These are phyloP conservation scores for Fragaria nilgerrensis DNA, from an alignment of 306 rosid species.

Conservation along the genomic window DNA sequence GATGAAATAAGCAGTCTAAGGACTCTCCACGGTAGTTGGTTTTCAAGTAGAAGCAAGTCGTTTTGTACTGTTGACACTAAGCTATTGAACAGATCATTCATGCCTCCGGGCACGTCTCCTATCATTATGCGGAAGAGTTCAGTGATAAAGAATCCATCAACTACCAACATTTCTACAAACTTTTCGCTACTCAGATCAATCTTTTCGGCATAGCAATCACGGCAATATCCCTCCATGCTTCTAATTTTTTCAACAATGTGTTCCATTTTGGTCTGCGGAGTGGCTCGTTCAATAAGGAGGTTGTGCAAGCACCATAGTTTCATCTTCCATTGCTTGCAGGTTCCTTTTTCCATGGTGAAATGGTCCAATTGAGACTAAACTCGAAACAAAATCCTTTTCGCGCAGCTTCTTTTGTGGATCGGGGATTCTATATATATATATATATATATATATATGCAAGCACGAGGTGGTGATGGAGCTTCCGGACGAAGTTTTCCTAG, in stretches of 20 bases:
- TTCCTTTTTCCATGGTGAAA: too few relatives aligned
- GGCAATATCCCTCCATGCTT: too few relatives aligned
- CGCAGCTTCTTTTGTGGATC: not conserved
- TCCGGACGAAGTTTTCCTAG: not conserved
- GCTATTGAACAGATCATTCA: not conserved
- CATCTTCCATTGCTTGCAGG: too few relatives aligned
- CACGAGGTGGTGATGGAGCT: not conserved
- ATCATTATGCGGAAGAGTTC: not conserved
- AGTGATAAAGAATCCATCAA: not conserved
- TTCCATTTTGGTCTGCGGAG: too few relatives aligned
- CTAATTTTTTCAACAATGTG: too few relatives aligned
- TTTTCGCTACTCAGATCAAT: too few relatives aligned
- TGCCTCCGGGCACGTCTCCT: not conserved
- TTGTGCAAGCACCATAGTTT: too few relatives aligned
- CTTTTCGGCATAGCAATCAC: too few relatives aligned
- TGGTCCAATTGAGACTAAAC: too few relatives aligned
- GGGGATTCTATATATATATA: not conserved
- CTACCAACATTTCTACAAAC: too few relatives aligned
- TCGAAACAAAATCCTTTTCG: not conserved
- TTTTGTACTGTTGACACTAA: not conserved
- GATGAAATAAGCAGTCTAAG: constrained; percentile 5
- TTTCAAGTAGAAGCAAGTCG: constrained; percentile 1
- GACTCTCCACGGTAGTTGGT: constrained; percentile 4
- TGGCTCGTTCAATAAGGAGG: too few relatives aligned
- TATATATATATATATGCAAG: not conserved